These are phyloP conservation scores for Polyporus arcularius DNA, from an alignment of 768 basidiomycete genomes.

Conservation along the genomic window DNA sequence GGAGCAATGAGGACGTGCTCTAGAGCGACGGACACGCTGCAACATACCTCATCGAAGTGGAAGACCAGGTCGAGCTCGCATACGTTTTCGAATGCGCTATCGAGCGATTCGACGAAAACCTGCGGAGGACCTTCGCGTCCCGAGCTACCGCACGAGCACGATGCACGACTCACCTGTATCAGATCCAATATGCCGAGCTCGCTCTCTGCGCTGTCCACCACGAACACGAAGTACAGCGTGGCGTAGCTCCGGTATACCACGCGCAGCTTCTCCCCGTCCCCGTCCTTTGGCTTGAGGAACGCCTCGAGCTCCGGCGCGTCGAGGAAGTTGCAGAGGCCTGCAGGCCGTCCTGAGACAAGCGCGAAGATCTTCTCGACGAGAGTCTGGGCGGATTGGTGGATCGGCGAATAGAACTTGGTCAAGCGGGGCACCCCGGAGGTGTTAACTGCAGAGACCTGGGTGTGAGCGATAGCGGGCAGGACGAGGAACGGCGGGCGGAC, in stretches of 20 bases:
- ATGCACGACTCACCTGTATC: conserved; percentile 74
- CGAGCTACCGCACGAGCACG: too few relatives aligned
- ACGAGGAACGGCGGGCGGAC: conserved; percentile 37
- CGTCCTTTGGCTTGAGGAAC: conserved; percentile 57
- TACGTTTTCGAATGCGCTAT: conserved; percentile 96
- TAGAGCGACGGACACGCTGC: not conserved
- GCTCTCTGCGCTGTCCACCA: conserved; percentile 95
- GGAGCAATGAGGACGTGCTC: not conserved
- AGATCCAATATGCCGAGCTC: conserved; percentile 95
- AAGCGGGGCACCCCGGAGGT: conserved; percentile 85
- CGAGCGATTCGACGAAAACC: conserved; percentile 98
- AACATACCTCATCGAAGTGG: conserved; percentile 91
- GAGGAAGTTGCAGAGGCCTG: conserved; percentile 91
- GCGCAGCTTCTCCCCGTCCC: conserved; percentile 64
- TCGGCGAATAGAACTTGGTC: conserved; percentile 86
- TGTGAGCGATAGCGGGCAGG: conserved; percentile 9
- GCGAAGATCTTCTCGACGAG: conserved; percentile 89
- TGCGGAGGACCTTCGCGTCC: conserved; percentile 29
- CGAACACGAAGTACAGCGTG: conserved; percentile 95
- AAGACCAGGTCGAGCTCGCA: conserved; percentile 98
- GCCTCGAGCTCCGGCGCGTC: conserved; percentile 88
- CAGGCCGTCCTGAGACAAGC: conserved; percentile 78
- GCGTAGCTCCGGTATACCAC: conserved; percentile 97
- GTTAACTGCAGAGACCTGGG: conserved; percentile 63
- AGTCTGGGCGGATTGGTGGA: conserved; percentile 64